Evolutionary conservation across 2,329 filamentous ascomycete genomes (phyloP), one percentile per base, ranked within the genome.

Genomic region (Fusarium sp.): DNA sequence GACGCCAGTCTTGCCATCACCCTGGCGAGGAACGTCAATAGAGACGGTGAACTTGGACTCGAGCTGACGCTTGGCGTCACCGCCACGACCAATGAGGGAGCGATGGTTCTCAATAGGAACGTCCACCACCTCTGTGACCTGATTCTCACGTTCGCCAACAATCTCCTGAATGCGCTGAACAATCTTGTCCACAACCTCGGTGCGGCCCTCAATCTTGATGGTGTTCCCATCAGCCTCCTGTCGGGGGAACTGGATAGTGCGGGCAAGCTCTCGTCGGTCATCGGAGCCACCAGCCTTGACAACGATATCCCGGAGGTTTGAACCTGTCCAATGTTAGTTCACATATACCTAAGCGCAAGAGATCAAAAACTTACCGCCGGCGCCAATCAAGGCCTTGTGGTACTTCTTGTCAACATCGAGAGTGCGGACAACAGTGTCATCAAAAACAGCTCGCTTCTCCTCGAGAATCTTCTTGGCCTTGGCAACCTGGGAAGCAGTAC

Each of bases 391-490:
- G 50, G 89, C 86, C 78, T 90, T 89, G 80, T 99, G 95, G 77
- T 95, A 88, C 81, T 96, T 97, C 81, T 92, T 91, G 69, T 98
- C 93, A n/a, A 99, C 88, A 31, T 96, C 91, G 44, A 99, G 82
- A 11, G 88, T 92, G 79, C 90, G 88, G 13, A 89, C 87, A 46
- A 97, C 84, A n/a, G 92, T 97, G 65, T 95, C 89, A 71, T 98
- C 93, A 69, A 97, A 97, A 19, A 93, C 83, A 60, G 89, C 89
- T 51, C 91, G 90, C 79, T 93, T 93, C 78, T 95, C 91, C 75
- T 94, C 88, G 24, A 99, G 84, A 45, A 95, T 80, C 80, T 95
- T 95, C 85, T 95, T 95, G 5, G 95, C 94, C 68, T 93, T 91
- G 44, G 93, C 89, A 46, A 99, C 95, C 74, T 95, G 90, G 67